Conservation (phyloP, 108 stramenopile genomes). For the Skeletonema grethae region DNA sequence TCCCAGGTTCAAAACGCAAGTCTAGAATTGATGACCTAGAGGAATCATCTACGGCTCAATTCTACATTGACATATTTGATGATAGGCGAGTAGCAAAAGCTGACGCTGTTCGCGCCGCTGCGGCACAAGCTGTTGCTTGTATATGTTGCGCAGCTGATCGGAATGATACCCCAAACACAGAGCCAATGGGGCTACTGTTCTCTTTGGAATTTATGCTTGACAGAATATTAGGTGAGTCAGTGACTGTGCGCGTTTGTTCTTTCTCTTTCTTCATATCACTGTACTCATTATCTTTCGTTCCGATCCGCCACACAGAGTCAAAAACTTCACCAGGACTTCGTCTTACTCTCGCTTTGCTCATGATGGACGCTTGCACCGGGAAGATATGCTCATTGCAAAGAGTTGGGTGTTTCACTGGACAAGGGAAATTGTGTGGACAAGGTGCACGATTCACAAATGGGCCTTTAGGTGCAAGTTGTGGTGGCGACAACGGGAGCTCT, state of each 20-base stretch:
- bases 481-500: constrained; percentile 81
- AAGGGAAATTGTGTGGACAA: constrained; percentile 59
- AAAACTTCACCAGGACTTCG: constrained; percentile 71
- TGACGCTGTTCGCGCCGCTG: constrained; percentile 81
- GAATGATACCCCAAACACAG: constrained; percentile 42
- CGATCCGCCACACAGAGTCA: constrained; percentile 25
- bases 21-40: constrained; percentile 27
- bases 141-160: constrained; percentile 84
- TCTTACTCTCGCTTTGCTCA: constrained; percentile 74
- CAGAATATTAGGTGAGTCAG: constrained; percentile 57
- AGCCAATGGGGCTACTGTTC: constrained; percentile 66
- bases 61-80: constrained; percentile 77
- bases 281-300: constrained; percentile 2
- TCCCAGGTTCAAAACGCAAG: constrained; percentile 27
- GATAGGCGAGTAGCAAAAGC: constrained; percentile 38
- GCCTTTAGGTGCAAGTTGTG: constrained; percentile 77
- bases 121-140: constrained; percentile 81
- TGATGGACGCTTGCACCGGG: constrained; percentile 87
- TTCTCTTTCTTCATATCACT: background rate
- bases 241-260: background rate
- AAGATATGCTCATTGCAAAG: constrained; percentile 87
- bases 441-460: constrained; percentile 73
- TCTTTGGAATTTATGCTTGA: constrained; percentile 80
- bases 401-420: constrained; percentile 70
- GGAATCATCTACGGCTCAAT: constrained; percentile 52